Evolutionary conservation across 2,329 filamentous ascomycete genomes (phyloP), one percentile per base, ranked within the genome.

Genomic region (Neopestalotiopsis sp.): DNA sequence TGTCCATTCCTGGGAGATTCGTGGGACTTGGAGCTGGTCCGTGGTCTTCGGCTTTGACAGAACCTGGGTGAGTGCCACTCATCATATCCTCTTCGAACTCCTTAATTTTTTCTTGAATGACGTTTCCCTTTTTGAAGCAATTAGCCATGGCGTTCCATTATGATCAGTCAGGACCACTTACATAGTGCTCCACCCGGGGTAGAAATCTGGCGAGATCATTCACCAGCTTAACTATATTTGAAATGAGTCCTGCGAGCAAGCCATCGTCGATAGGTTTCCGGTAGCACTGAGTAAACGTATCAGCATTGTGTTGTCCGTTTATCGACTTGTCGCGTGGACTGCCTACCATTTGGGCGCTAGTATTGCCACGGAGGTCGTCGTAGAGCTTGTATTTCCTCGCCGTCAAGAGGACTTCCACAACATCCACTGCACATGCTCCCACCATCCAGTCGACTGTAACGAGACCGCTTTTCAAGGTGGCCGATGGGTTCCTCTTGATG

Each of bases 391-490:
- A 61, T 56, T 64, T 70, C 28, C 69, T 38, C 7, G 62, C 66
- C 7, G 58, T 45, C 45, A 70, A 32, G 4, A 70, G 45, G 2
- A 66, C 57, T 17, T 66, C 66, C 17, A 66, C 56, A n/a, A 63
- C 61, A 24, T 70, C 68, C 20, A 70, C 69, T 7, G 69, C 69
- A 20, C 66, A 68, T 24, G 69, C 69, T 7, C 69, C 69, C 20
- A 70, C 59, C 69, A 70, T 68, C 69, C 69, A 70, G 42, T 70
- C 69, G 45, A 68, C 62, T 24, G 69, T 68, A 20, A 67, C 63
- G 14, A 70, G 62, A 12, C 63, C 67, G n/a, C 66, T 53, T 20
- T 38, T 65, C n/a, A 70, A 17, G 28, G 53, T n/a, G 4, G 61
- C 56, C 13, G 34, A 49, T 9, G 62, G 40, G 12, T 38, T 40